Base-by-base conservation (phyloP, 306 rosid genomes). In the Bauhinia variegata region DNA sequence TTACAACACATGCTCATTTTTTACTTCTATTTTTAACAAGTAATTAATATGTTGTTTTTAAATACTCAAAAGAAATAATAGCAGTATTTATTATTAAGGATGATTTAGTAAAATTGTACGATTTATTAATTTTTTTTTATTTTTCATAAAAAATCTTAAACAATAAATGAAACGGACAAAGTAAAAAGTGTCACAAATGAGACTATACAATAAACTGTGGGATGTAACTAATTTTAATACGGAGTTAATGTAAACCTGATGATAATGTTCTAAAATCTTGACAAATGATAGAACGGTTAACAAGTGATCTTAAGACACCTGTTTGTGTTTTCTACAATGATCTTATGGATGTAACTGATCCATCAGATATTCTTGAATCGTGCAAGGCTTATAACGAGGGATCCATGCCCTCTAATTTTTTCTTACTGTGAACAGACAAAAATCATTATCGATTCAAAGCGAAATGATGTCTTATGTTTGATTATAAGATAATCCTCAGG, bases 251-350 rank as follows among this genome's bases (percentile, higher is more conserved):
- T 74, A 50, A 60, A 9, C 54, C 30, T 66, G 80, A 80, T 13
- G 59, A 60, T 53, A 73, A 79, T 73, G 37, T 60, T 33, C 19
- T 34, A 56, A 74, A 74, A 79, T 73, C 75, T 67, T 54, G 47
- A 54, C n/a, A 74, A 31, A 23, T 67, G 75, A 68, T 39, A 75
- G 75, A 61, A 48, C 49, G 7, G 49, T n/a, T 14, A 51, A 39
- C 71, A 36, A 41, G 37, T 49, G 49, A 52, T 14, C 47, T n/a
- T 13, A 6, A 17, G 79, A 73, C 64, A 68, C 64, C 53, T 73
- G 76, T 63, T 36, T 79, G 7, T 30, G 63, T n/a, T 52, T 42
- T 50, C 49, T 46, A 31, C 31, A 19, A 4, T 19, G 19, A 68
- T 17, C 32, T 34, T 23, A 23, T n/a, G n/a, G n/a, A 63, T 51